Evolutionary conservation across 306 rosid species (phyloP), one percentile per base, ranked within the genome.

Genomic region (Vicia faba): DNA sequence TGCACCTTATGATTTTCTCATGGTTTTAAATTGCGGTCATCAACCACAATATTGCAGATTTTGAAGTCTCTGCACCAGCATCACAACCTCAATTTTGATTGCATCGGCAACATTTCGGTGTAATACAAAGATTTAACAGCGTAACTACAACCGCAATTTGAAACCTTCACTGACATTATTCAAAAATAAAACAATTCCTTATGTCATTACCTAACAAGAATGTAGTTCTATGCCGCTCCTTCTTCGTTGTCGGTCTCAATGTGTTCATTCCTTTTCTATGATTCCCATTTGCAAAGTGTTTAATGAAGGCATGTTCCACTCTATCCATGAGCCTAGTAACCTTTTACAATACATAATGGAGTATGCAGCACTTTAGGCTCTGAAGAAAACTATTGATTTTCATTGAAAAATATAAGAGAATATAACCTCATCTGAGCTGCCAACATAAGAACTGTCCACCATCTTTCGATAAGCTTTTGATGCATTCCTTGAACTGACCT

Each of bases 371-470:
- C 41, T 64, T 57, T 20, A 33, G 55, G 5, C 25, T 69, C 9
- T 8, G 68, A 57, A 50, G 11, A 39, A 9, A 63, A 56, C 13
- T 14, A 11, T 43, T 23, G 3, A 26, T 31, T 64, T 31, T 64
- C 49, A 39, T 70, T 3, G 40, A 60, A 59, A 68, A 46, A 69
- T 4, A 36, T 14, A 12, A 79, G 19, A 31, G 48, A 46, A 8
- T 23, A 44, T 74, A 38, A 86, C 87, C 88, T 87, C 78, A 29
- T 81, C 84, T 23, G 84, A 65, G 64, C 75, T 72, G 5, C 95
- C 83, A 4, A 91, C 78, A 73, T 76, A 78, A 43, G 97, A 87
- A 51, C 18, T 71, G 36, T 87, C 90, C 69, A 91, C 84, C 92
- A 86, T 82, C 61, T 84, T 78, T 82, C 86, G 71, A 78, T 87